Evolutionary conservation across 345 rosid genomes (phyloP).

Genomic region (Turnera subulata): DNA sequence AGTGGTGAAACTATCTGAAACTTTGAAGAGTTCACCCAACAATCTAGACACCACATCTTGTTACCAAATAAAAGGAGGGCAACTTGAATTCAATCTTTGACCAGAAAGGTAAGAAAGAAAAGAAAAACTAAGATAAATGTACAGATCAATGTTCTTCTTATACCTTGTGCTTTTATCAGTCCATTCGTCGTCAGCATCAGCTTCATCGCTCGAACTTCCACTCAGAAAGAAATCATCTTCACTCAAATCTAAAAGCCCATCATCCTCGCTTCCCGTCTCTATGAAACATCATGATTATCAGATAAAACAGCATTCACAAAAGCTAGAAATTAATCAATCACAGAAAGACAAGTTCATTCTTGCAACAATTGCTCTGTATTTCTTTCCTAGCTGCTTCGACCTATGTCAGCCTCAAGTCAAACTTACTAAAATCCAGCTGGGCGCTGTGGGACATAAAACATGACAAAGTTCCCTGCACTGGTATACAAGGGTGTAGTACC

Average conservation of each 20-base stretch:
- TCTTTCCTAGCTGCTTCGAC: background rate
- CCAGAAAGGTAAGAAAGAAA: no score
- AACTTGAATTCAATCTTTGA: slow-evolving; percentile 1
- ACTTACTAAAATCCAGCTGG: background rate
- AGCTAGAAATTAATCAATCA: background rate
- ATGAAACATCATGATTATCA: slow-evolving; percentile 21
- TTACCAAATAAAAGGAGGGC: background rate
- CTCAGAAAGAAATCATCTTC: slow-evolving; percentile 89
- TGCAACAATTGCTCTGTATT: background rate
- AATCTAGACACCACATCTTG: no score
- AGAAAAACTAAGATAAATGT: no score
- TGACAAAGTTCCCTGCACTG: no score
- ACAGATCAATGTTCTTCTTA: no score
- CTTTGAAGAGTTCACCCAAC: no score
- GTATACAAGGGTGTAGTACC: background rate
- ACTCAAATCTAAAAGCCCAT: slow-evolving; percentile 86
- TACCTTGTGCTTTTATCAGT: slow-evolving; percentile 95
- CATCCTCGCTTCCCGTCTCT: slow-evolving; percentile 99
- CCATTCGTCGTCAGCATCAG: slow-evolving; percentile 97
- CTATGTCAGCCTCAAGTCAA: background rate
- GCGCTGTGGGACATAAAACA: background rate
- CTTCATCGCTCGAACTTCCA: slow-evolving; percentile 98
- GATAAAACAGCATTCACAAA: background rate
- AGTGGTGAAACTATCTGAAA: no score
- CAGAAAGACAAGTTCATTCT: background rate